Percentiles rank a stretch among this genome's conserved stretches.
Evolutionary conservation across 2,329 filamentous ascomycete species (phyloP).

Genomic region (Thielaviopsis ethacetica): DNA sequence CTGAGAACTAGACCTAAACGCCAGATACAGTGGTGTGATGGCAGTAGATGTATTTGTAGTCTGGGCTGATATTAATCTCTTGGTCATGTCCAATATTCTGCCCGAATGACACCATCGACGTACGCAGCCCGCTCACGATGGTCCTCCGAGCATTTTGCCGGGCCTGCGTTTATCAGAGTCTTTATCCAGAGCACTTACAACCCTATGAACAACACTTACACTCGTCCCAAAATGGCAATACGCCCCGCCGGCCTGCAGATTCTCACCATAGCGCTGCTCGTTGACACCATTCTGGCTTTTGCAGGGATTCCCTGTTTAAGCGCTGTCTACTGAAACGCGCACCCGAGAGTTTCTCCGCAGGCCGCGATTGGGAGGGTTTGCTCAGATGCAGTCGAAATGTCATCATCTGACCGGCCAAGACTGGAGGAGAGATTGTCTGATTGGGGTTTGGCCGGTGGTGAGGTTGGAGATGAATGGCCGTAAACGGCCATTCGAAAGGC

Average conservation of each 20-base stretch:
- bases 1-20: not conserved
- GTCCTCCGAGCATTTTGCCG: not conserved
- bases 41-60: not conserved
- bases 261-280: not conserved
- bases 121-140: not conserved
- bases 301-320: not conserved
- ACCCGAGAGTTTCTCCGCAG: conserved; percentile 3
- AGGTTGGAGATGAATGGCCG: not conserved
- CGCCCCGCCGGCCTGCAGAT: not conserved
- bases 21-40: not conserved
- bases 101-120: not conserved
- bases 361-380: not conserved
- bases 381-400: not conserved
- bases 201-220: not conserved
- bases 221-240: not conserved
- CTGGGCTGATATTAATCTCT: not conserved
- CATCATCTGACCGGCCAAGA: not conserved
- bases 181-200: too few relatives aligned
- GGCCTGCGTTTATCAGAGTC: not conserved
- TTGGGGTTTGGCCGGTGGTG: not conserved
- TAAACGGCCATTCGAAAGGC: not conserved
- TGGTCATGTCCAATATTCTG: not conserved
- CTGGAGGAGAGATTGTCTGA: too few relatives aligned
- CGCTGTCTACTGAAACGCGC: not conserved
- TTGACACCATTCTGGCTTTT: not conserved